Evolutionary conservation across 345 rosid genomes (phyloP).

Genomic region (sweet orange (Citrus sinensis)): DNA sequence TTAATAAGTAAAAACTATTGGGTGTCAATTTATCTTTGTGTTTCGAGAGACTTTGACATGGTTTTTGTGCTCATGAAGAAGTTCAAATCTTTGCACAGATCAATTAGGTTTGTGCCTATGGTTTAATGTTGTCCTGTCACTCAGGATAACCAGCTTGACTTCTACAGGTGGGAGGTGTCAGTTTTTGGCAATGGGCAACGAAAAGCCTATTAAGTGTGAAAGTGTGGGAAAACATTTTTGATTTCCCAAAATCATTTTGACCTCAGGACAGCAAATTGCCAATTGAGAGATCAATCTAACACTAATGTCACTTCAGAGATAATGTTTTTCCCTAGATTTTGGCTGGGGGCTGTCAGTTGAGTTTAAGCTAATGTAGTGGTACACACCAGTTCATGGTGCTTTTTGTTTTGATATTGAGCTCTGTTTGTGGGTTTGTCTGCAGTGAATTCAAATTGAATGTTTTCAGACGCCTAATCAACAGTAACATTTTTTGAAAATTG

Average conservation of each 20-base stretch:
- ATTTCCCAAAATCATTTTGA: background rate
- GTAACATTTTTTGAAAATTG: background rate
- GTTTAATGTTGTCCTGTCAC: background rate
- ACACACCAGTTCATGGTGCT: background rate
- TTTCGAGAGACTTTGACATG: background rate
- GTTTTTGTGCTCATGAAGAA: background rate
- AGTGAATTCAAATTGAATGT: background rate
- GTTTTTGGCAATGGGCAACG: background rate
- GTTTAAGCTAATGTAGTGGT: background rate
- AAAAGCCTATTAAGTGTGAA: too few species aligned
- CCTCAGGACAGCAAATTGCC: background rate
- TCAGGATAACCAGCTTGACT: background rate
- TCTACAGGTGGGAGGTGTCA: background rate
- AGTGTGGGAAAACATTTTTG: background rate
- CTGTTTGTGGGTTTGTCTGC: background rate
- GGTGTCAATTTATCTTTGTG: background rate
- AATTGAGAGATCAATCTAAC: background rate
- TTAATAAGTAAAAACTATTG: background rate
- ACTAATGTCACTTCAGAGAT: background rate
- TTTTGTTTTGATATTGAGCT: background rate
- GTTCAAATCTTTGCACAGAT: background rate
- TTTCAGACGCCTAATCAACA: background rate
- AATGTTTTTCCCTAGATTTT: background rate
- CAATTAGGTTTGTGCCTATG: background rate
- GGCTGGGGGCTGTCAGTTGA: background rate